Evolutionary conservation across 371 early-diverging fungal genomes (phyloP).

Genomic region (Lichtheimia corymbifera): DNA sequence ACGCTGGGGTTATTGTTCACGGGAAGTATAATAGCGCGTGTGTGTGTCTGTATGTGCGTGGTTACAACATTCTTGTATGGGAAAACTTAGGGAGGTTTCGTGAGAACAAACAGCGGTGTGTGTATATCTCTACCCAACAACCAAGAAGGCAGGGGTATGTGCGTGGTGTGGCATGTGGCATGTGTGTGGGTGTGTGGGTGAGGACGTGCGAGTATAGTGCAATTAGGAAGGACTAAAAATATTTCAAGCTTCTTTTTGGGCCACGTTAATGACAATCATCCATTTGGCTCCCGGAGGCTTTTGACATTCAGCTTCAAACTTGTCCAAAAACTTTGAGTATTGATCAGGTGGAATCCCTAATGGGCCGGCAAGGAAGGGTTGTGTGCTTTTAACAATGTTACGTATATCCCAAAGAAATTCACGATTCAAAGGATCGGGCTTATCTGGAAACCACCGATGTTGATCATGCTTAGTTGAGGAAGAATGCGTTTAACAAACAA

Average conservation of each 20-base stretch:
- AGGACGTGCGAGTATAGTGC: too few relatives aligned
- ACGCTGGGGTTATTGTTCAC: too few relatives aligned
- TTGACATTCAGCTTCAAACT: conserved; percentile 18
- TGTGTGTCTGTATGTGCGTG: too few relatives aligned
- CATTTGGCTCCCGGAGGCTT: conserved; percentile 17
- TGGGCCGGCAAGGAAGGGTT: conserved; percentile 22
- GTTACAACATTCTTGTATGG: too few relatives aligned
- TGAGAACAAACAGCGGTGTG: too few relatives aligned
- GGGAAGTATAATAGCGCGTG: too few relatives aligned
- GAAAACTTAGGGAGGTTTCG: too few relatives aligned
- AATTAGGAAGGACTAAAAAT: background rate
- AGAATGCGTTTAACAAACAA: background rate
- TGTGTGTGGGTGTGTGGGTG: too few relatives aligned
- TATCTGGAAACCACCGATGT: conserved; percentile 8
- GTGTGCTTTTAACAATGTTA: conserved; percentile 17
- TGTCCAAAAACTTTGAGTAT: conserved; percentile 17
- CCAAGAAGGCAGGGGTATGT: conserved; percentile 1
- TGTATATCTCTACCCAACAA: too few relatives aligned
- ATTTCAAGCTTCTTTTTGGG: conserved; percentile 9
- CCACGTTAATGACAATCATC: conserved; percentile 16
- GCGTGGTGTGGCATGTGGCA: too few relatives aligned
- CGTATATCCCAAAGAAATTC: conserved; percentile 24
- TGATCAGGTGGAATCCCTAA: conserved; percentile 20
- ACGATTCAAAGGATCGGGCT: conserved; percentile 16
- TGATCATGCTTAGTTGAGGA: background rate